These are phyloP conservation scores for Calophaca sinica DNA, from an alignment of 306 rosid genomes.

Conservation along the genomic window DNA sequence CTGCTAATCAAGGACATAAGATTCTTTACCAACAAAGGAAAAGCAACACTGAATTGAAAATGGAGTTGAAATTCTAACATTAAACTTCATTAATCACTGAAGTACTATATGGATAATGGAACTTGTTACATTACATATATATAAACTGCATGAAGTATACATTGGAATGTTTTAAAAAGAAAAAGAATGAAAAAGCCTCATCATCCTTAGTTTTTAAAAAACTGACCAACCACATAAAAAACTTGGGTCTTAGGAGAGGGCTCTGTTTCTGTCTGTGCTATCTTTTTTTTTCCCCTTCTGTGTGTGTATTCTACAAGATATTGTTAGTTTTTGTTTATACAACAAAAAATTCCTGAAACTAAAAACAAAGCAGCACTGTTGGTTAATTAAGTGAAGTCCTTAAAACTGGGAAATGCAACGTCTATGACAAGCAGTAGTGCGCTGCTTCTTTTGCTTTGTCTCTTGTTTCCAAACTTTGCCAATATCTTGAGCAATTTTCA, in stretches of 20 bases:
- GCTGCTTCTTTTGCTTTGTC: slow-evolving; percentile 69
- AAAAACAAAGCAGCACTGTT: slow-evolving; percentile 26
- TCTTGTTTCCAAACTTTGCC: slow-evolving; percentile 78
- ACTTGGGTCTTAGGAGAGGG: slow-evolving; percentile 81
- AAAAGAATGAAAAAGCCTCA: slow-evolving; percentile 64
- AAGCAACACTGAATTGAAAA: neutral
- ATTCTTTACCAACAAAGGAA: slow-evolving; percentile 32
- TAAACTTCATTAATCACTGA: slow-evolving; percentile 38
- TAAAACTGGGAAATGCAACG: slow-evolving; percentile 91
- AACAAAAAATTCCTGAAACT: slow-evolving; percentile 45
- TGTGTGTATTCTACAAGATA: slow-evolving; percentile 49
- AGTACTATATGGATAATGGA: slow-evolving; percentile 37
- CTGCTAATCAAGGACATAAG: slow-evolving; percentile 13
- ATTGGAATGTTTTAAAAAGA: slow-evolving; percentile 13
- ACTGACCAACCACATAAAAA: slow-evolving; percentile 58
- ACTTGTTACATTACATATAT: slow-evolving; percentile 47
- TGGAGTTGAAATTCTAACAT: slow-evolving; percentile 37
- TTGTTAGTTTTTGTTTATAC: slow-evolving; percentile 35
- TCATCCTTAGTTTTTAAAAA: slow-evolving; percentile 60
- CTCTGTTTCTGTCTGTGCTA: slow-evolving; percentile 57
- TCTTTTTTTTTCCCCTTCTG: neutral
- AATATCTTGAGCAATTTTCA: slow-evolving; percentile 79
- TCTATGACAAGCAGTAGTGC: slow-evolving; percentile 76
- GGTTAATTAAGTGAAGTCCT: neutral
- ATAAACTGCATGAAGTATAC: slow-evolving; percentile 12